These are phyloP conservation scores for Nicotiana rustica DNA, from an alignment of 305 asterid genomes.

Conservation along the genomic window DNA sequence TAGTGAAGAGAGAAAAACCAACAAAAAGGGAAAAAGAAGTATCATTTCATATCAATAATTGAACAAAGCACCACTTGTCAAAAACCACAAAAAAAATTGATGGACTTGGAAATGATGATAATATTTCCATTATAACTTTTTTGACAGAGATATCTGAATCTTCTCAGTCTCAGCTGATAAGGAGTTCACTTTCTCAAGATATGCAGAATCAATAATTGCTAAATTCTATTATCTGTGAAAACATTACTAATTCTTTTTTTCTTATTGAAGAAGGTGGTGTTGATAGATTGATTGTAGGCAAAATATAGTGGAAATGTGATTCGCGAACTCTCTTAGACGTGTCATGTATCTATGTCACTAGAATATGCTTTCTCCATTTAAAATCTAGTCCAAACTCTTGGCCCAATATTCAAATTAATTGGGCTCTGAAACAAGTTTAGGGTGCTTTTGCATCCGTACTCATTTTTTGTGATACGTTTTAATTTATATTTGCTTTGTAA, in stretches of 20 bases:
- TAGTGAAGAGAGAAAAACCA: neutral
- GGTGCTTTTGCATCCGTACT: no score
- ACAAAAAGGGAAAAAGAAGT: neutral
- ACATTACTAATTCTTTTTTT: neutral
- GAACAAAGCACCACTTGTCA: constrained; percentile 22
- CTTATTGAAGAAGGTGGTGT: neutral
- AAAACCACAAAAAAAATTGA: neutral
- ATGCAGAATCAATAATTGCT: constrained; percentile 15
- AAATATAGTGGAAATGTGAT: constrained; percentile 17
- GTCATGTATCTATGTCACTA: neutral
- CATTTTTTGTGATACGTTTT: no score
- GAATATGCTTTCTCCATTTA: neutral
- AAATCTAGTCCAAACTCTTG: neutral
- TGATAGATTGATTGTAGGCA: neutral
- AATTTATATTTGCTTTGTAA: no score
- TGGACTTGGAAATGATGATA: constrained; percentile 32
- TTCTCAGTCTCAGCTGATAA: constrained; percentile 21
- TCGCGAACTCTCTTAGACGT: neutral
- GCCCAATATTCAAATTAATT: neutral
- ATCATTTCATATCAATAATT: constrained; percentile 20
- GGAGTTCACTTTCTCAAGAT: constrained; percentile 26
- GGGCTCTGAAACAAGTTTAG: neutral
- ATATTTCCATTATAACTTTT: constrained; percentile 18
- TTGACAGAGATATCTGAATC: constrained; percentile 25
- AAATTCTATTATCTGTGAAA: neutral